Conservation (phyloP, 2,329 filamentous ascomycete genomes). For the Bertia moriformis region DNA sequence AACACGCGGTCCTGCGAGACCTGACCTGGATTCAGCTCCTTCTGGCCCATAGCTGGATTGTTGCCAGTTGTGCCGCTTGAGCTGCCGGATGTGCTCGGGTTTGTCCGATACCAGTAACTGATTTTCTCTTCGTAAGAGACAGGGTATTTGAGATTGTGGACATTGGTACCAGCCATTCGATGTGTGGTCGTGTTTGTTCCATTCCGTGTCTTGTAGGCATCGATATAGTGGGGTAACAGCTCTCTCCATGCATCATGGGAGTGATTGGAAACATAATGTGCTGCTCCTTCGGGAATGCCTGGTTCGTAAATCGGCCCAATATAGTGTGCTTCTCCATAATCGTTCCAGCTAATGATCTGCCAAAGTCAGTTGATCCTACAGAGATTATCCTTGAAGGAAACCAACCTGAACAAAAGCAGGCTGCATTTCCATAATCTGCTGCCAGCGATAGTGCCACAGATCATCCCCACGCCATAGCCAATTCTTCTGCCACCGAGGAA, state of each 20-base stretch:
- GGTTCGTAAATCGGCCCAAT: slow-evolving; percentile 28
- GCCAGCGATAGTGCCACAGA: slow-evolving; percentile 46
- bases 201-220: neutral
- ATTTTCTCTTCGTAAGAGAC: slow-evolving; percentile 10
- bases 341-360: slow-evolving; percentile 15
- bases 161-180: too few species aligned
- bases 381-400: neutral
- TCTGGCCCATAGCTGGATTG: slow-evolving; percentile 13
- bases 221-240: neutral
- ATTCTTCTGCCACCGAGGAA: slow-evolving; percentile 40
- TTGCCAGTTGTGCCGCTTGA: slow-evolving; percentile 16
- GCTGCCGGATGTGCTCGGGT: slow-evolving; percentile 13
- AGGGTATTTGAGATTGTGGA: too few species aligned
- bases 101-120: slow-evolving; percentile 17
- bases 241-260: neutral
- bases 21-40: slow-evolving; percentile 9
- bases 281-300: slow-evolving; percentile 10
- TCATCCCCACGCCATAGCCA: slow-evolving; percentile 49
- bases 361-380: slow-evolving; percentile 10
- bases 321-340: slow-evolving; percentile 7
- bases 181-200: neutral
- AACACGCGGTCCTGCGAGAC: slow-evolving; percentile 17
- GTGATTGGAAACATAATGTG: neutral
- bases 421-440: slow-evolving; percentile 24
- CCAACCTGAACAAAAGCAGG: slow-evolving; percentile 26